A percentile compares a stretch with the other conserved stretches of the same genome.
These are phyloP conservation scores for Polyplosphaeria fusca DNA, from an alignment of 495 filamentous ascomycete species.

Conservation along the genomic window DNA sequence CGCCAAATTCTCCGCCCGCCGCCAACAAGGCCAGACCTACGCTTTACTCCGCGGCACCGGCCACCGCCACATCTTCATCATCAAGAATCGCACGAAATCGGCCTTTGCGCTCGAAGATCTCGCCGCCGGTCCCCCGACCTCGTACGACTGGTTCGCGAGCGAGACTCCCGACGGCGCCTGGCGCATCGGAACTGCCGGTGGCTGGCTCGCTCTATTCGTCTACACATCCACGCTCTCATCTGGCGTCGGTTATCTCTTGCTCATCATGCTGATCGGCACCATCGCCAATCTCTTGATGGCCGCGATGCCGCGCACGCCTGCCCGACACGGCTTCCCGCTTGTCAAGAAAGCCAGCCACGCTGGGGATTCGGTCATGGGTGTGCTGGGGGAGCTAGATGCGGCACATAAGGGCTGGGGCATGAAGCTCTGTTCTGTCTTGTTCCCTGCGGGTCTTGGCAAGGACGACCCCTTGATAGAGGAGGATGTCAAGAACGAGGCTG, in stretches of 20 bases:
- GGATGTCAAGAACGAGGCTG: too few relatives aligned
- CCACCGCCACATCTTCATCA: conserved; percentile 4
- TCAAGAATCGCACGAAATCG: neutral
- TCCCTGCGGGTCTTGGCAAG: too few relatives aligned
- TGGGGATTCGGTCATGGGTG: neutral
- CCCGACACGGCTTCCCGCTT: neutral
- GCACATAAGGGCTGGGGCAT: neutral
- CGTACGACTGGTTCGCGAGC: neutral
- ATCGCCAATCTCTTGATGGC: neutral
- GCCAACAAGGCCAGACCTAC: neutral
- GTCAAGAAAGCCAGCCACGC: neutral
- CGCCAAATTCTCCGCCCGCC: neutral
- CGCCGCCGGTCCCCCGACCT: neutral
- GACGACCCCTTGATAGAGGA: too few relatives aligned
- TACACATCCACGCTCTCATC: neutral
- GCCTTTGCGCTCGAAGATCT: conserved; percentile 1
- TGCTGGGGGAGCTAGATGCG: neutral
- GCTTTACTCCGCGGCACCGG: neutral
- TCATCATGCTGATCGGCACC: neutral
- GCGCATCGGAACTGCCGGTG: neutral
- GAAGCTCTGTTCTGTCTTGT: neutral
- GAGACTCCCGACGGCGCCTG: neutral
- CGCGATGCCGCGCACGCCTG: neutral
- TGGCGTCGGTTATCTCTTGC: neutral
- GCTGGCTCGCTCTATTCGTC: neutral